phyloP scores from a whole-genome alignment of 1,284 basidiomycete species.

The Mixia osmundae region DNA sequence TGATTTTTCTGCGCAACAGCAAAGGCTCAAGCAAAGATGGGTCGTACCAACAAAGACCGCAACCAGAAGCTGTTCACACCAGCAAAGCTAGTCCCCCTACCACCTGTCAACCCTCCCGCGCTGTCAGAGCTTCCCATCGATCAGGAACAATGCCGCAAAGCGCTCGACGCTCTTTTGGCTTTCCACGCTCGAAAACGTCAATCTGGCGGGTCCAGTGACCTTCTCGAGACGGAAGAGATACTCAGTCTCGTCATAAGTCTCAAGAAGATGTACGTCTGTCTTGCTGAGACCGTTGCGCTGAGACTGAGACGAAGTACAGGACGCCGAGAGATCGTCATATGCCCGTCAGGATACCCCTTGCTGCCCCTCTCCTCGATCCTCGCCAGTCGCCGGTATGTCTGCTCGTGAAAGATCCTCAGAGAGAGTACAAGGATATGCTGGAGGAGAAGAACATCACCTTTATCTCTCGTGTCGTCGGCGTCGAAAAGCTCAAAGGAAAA shows the following conservation, averaged over 20 bases:
- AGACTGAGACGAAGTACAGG: not conserved
- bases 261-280: constrained; percentile 34
- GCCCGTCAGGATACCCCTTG: constrained; percentile 54
- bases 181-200: constrained; percentile 40
- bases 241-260: constrained; percentile 48
- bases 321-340: constrained; percentile 50
- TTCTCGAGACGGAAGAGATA: constrained; percentile 54
- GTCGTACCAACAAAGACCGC: too few relatives aligned
- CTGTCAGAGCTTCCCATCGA: constrained; percentile 28
- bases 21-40: too few relatives aligned
- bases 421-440: constrained; percentile 83
- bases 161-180: constrained; percentile 46
- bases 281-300: not conserved
- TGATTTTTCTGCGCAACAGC: too few relatives aligned
- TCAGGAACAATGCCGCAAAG: constrained; percentile 44
- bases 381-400: constrained; percentile 57
- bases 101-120: constrained; percentile 8
- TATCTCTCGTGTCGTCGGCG: constrained; percentile 72
- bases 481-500: constrained; percentile 69
- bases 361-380: constrained; percentile 58
- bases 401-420: constrained; percentile 83
- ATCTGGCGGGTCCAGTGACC: constrained; percentile 43
- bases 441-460: constrained; percentile 56
- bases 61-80: constrained; percentile 12
- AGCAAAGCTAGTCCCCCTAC: constrained; percentile 10